These are phyloP conservation scores for Monosporascus sp. DNA, from an alignment of 2,329 filamentous ascomycete genomes.

Conservation along the genomic window DNA sequence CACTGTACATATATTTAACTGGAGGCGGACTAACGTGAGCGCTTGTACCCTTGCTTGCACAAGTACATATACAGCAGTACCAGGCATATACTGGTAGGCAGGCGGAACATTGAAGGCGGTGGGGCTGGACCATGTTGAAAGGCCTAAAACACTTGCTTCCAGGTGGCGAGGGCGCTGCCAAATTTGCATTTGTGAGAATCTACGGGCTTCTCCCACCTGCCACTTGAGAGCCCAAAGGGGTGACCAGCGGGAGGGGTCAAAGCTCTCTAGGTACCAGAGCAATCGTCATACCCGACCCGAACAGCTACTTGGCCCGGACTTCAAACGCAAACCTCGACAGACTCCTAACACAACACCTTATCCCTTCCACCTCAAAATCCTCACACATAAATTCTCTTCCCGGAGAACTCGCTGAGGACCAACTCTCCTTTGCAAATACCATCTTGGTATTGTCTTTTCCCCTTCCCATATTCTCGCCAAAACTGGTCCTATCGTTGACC, in stretches of 20 bases:
- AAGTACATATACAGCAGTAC: too few species aligned
- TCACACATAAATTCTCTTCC: neutral
- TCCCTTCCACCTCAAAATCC: too few species aligned
- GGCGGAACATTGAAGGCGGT: too few species aligned
- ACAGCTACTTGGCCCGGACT: neutral
- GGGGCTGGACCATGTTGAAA: too few species aligned
- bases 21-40: too few species aligned
- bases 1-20: too few species aligned
- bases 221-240: neutral
- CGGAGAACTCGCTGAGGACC: neutral
- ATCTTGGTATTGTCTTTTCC: neutral
- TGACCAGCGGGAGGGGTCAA: neutral
- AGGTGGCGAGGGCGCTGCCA: neutral
- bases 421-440: neutral
- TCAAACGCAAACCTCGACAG: neutral
- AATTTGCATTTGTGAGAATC: neutral
- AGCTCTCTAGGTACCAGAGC: neutral
- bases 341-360: neutral
- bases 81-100: too few species aligned
- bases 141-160: neutral
- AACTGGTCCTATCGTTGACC: slow-evolving; percentile 3
- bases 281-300: slow-evolving; percentile 1
- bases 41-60: too few species aligned
- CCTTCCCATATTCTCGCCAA: slow-evolving; percentile 2
- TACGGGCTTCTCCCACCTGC: neutral